These are phyloP conservation scores for Gymnopilus dilepis DNA, from an alignment of 768 basidiomycete species.

Conservation along the genomic window DNA sequence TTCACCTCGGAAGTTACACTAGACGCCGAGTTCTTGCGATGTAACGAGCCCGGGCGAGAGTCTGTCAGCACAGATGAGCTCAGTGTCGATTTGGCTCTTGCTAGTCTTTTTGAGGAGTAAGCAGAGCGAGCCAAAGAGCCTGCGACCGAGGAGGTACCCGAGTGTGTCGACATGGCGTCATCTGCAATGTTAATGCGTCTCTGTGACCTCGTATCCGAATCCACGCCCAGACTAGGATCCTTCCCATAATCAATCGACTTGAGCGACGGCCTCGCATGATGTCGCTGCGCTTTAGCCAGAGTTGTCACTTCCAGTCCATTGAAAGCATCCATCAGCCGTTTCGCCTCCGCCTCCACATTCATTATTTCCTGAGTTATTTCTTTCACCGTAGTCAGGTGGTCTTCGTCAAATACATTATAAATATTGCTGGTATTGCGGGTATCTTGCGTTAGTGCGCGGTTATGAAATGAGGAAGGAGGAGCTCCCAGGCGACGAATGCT, in stretches of 20 bases:
- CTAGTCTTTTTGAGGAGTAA: slow-evolving; percentile 42
- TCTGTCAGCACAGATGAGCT: slow-evolving; percentile 31
- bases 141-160: slow-evolving; percentile 55
- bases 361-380: slow-evolving; percentile 71
- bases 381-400: slow-evolving; percentile 60
- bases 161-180: slow-evolving; percentile 58
- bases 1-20: slow-evolving; percentile 58
- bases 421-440: slow-evolving; percentile 41
- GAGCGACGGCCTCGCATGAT: slow-evolving; percentile 27
- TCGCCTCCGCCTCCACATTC: slow-evolving; percentile 72
- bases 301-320: slow-evolving; percentile 78
- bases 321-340: slow-evolving; percentile 77
- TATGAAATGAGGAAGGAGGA: slow-evolving; percentile 66
- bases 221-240: slow-evolving; percentile 41
- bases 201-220: slow-evolving; percentile 41
- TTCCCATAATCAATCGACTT: slow-evolving; percentile 28
- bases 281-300: slow-evolving; percentile 54
- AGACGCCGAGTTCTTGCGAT: slow-evolving; percentile 65
- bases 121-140: slow-evolving; percentile 52
- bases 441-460: slow-evolving; percentile 42
- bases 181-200: slow-evolving; percentile 46
- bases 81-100: slow-evolving; percentile 40
- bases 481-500: slow-evolving; percentile 52
- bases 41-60: slow-evolving; percentile 44
- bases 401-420: slow-evolving; percentile 57